Conservation (phyloP, 495 filamentous ascomycete species). For the Aspergillus conjunctus region DNA sequence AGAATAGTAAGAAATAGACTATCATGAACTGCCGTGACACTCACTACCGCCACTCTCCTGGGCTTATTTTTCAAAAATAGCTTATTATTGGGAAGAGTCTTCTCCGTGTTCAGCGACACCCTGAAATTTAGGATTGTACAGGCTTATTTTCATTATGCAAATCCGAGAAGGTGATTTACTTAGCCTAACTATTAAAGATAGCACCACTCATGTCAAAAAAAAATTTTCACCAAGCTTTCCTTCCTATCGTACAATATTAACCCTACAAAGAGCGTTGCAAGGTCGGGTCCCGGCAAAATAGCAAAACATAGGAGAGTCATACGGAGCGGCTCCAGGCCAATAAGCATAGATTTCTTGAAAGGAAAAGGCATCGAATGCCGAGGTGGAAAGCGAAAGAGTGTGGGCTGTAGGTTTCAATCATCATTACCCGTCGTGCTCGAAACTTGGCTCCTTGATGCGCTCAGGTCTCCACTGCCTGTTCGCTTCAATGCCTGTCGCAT, state of each 20-base stretch:
- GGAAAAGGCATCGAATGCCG: background rate
- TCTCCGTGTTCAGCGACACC: too few relatives aligned
- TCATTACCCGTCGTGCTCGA: slow-evolving; percentile 7
- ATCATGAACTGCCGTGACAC: too few relatives aligned
- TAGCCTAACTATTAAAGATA: background rate
- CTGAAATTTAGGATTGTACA: too few relatives aligned
- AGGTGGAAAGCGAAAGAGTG: background rate
- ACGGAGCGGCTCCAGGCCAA: background rate
- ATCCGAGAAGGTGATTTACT: background rate
- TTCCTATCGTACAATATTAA: background rate
- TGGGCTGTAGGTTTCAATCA: slow-evolving; percentile 2
- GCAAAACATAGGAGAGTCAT: background rate
- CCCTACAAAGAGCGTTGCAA: background rate
- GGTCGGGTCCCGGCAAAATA: background rate
- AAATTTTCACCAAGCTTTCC: background rate
- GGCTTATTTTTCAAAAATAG: too few relatives aligned
- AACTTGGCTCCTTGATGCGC: slow-evolving; percentile 10
- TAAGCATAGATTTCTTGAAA: too few relatives aligned
- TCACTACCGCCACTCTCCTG: too few relatives aligned
- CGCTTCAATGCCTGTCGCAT: slow-evolving; percentile 18
- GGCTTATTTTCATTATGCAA: too few relatives aligned
- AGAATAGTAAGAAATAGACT: slow-evolving; percentile 18
- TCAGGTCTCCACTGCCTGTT: slow-evolving; percentile 18
- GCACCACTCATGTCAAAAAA: background rate
- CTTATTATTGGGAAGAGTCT: too few relatives aligned